Evolutionary conservation across 148 eudicot genomes (phyloP).

Genomic region (Rhododendron williamsianum): DNA sequence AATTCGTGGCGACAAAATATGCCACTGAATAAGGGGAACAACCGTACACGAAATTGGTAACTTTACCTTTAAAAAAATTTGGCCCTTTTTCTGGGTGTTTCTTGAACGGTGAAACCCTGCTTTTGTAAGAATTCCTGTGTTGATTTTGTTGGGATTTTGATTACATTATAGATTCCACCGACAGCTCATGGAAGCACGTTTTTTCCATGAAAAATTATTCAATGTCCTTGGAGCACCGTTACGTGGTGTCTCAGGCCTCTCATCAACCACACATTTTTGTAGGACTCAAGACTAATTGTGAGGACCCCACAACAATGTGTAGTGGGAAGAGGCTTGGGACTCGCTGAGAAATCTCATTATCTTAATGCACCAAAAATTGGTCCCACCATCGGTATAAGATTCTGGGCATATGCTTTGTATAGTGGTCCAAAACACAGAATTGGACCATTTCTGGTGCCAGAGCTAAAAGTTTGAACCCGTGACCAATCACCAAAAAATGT

Average conservation of each 20-base stretch:
- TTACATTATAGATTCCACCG: not conserved
- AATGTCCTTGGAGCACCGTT: too few relatives aligned
- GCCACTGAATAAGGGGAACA: not conserved
- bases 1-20: not conserved
- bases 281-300: too few relatives aligned
- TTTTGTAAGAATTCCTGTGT: not conserved
- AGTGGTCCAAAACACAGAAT: not conserved
- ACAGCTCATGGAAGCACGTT: not conserved
- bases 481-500: not conserved
- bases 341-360: not conserved
- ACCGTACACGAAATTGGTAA: not conserved
- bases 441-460: not conserved
- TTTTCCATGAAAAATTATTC: not conserved
- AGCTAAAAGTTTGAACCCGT: not conserved
- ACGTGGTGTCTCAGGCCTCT: accelerated
- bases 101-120: not conserved
- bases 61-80: not conserved
- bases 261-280: too few relatives aligned
- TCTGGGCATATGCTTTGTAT: not conserved
- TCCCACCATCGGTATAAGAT: not conserved
- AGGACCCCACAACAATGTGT: too few relatives aligned
- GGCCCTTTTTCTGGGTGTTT: not conserved
- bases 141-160: constrained; percentile 4
- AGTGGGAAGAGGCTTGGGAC: too few relatives aligned
- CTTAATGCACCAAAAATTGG: not conserved